A percentile compares a stretch with the other conserved stretches of the same genome.
phyloP scores from a whole-genome alignment of 1,284 basidiomycete genomes.

The Ganoderma lingzhi region DNA sequence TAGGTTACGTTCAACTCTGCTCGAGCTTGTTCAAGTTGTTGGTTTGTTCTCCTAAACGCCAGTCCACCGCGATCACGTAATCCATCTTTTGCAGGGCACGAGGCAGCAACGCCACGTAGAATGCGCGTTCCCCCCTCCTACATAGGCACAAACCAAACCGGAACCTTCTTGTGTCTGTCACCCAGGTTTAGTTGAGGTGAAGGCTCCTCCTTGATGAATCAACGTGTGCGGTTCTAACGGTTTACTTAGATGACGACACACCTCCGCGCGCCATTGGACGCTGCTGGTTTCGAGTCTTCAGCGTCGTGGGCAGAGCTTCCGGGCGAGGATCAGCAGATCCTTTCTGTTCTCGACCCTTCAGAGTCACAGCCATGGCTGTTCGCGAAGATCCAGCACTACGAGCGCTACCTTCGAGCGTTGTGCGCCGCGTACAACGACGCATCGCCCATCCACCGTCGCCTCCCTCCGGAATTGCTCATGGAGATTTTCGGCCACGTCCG shows the following conservation, averaged over 20 bases:
- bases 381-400: slow-evolving; percentile 7
- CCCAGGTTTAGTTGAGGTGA: neutral
- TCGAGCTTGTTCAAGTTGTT: neutral
- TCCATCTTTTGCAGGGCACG: neutral
- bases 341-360: neutral
- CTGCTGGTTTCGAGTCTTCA: neutral
- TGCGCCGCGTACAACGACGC: slow-evolving; percentile 14
- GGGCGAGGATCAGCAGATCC: slow-evolving; percentile 5
- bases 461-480: slow-evolving; percentile 22
- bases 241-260: neutral
- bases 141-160: slow-evolving; percentile 2
- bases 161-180: neutral
- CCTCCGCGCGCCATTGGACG: neutral
- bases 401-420: slow-evolving; percentile 8
- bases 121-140: neutral
- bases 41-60: no score
- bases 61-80: neutral
- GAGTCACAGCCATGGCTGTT: slow-evolving; percentile 13
- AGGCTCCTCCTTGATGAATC: neutral
- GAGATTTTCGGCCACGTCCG: slow-evolving; percentile 15
- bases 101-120: slow-evolving; percentile 8
- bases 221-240: neutral
- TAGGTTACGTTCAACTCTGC: neutral
- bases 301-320: slow-evolving; percentile 2
- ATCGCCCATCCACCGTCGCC: slow-evolving; percentile 16